Evolutionary conservation across 2,329 filamentous ascomycete genomes (phyloP).

Genomic region (Setomelanomma holmii): DNA sequence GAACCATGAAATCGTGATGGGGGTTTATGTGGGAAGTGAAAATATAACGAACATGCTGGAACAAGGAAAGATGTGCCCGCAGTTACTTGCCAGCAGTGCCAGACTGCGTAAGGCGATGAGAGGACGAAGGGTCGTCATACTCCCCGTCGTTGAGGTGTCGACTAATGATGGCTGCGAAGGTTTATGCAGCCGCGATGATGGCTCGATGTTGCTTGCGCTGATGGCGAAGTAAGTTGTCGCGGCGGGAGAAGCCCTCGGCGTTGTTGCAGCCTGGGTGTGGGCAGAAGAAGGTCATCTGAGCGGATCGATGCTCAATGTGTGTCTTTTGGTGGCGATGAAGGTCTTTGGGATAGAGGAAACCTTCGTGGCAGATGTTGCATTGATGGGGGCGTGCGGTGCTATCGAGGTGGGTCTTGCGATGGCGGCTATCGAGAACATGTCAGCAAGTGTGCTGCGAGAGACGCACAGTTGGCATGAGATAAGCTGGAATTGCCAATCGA

Average conservation of each 20-base stretch:
- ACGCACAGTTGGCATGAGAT: too few relatives aligned
- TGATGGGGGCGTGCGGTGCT: constrained; percentile 40
- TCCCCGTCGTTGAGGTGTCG: background rate
- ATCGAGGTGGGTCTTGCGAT: constrained; percentile 38
- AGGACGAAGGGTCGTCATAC: background rate
- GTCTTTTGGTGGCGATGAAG: constrained; percentile 37
- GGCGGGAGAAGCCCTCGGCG: constrained; percentile 41
- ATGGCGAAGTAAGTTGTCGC: constrained; percentile 45
- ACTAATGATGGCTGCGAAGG: background rate
- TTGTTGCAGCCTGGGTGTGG: constrained; percentile 34
- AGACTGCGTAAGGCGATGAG: background rate
- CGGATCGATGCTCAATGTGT: constrained; percentile 27
- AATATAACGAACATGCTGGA: too few relatives aligned
- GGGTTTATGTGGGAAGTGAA: too few relatives aligned
- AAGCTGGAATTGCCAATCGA: too few relatives aligned
- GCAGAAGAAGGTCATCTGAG: constrained; percentile 28
- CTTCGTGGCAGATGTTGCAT: constrained; percentile 37
- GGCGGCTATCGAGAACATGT: constrained; percentile 26
- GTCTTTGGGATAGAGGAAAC: constrained; percentile 47
- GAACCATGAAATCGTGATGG: background rate
- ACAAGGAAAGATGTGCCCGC: too few relatives aligned
- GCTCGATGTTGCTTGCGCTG: constrained; percentile 36
- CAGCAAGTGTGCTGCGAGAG: background rate
- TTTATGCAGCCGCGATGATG: constrained; percentile 5
- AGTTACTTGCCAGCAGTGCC: background rate